These are phyloP conservation scores for Iris macrosiphon DNA, from an alignment of 106 monocot species.

Conservation along the genomic window DNA sequence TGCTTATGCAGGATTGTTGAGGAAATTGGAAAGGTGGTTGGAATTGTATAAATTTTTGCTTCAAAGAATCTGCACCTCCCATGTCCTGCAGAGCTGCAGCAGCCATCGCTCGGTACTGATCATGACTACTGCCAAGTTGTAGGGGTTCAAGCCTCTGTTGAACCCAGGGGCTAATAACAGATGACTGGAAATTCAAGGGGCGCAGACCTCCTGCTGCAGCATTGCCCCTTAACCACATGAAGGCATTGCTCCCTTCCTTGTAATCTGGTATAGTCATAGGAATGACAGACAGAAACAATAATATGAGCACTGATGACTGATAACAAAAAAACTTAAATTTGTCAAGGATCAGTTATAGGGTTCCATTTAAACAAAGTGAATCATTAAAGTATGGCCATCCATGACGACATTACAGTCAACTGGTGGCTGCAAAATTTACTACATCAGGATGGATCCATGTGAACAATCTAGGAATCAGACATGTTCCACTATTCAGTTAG, in stretches of 20 bases:
- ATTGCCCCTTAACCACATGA: constrained; percentile 44
- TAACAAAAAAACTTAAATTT: no score
- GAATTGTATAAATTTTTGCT: constrained; percentile 36
- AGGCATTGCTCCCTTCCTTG: constrained; percentile 32
- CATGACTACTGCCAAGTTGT: constrained; percentile 30
- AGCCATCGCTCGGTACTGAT: constrained; percentile 59
- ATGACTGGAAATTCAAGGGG: constrained; percentile 32
- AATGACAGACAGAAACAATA: neutral
- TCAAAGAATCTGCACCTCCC: constrained; percentile 38
- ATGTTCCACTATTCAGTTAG: no score
- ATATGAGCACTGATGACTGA: no score
- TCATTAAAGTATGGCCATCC: no score
- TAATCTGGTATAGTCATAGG: neutral
- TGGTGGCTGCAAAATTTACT: no score
- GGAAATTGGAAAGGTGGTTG: constrained; percentile 45
- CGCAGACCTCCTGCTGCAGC: constrained; percentile 41
- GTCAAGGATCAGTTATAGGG: neutral
- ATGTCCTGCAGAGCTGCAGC: constrained; percentile 59
- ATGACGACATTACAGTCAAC: no score
- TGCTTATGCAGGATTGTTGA: constrained; percentile 24
- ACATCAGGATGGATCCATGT: no score
- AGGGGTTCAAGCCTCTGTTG: constrained; percentile 46
- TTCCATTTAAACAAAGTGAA: no score
- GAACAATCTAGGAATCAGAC: no score
- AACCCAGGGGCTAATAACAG: constrained; percentile 38